These are phyloP conservation scores for Neofusicoccum ribis DNA, from an alignment of 2,329 filamentous ascomycete species.

Conservation along the genomic window DNA sequence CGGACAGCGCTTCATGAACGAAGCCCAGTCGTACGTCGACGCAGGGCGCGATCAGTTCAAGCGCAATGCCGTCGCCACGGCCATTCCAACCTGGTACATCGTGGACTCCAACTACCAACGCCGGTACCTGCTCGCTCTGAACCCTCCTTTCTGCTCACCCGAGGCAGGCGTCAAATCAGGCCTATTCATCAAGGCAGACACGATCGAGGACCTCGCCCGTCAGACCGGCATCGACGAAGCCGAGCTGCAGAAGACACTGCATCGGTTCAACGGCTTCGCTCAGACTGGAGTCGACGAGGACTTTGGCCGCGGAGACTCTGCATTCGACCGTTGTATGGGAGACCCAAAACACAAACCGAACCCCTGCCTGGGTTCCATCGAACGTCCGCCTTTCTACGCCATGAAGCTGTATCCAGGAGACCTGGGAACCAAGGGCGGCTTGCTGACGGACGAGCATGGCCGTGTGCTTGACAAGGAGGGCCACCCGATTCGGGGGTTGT, in stretches of 20 bases:
- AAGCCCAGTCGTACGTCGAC: slow-evolving; percentile 35
- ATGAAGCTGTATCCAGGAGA: slow-evolving; percentile 39
- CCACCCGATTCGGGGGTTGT: slow-evolving; percentile 32
- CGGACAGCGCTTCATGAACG: slow-evolving; percentile 38
- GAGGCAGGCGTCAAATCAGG: slow-evolving; percentile 25
- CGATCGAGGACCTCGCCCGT: slow-evolving; percentile 28
- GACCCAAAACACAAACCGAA: slow-evolving; percentile 33
- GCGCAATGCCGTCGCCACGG: slow-evolving; percentile 21
- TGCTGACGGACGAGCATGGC: slow-evolving; percentile 36
- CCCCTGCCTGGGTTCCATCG: slow-evolving; percentile 33
- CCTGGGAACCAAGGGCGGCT: slow-evolving; percentile 41
- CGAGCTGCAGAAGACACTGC: slow-evolving; percentile 28
- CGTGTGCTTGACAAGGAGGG: slow-evolving; percentile 28
- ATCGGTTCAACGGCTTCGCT: slow-evolving; percentile 33
- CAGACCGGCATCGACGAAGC: slow-evolving; percentile 26
- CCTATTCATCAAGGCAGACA: slow-evolving; percentile 27
- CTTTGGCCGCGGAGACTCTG: slow-evolving; percentile 34
- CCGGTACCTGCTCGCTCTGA: slow-evolving; percentile 30
- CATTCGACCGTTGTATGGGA: slow-evolving; percentile 36
- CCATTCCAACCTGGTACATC: slow-evolving; percentile 36
- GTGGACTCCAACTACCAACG: slow-evolving; percentile 34
- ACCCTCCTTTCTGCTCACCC: slow-evolving; percentile 23
- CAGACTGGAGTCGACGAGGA: slow-evolving; percentile 33
- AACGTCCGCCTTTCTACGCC: slow-evolving; percentile 35
- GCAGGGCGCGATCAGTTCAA: slow-evolving; percentile 28